Evolutionary conservation across 129 eudicot species (phyloP).

Genomic region (Helianthus annuus): DNA sequence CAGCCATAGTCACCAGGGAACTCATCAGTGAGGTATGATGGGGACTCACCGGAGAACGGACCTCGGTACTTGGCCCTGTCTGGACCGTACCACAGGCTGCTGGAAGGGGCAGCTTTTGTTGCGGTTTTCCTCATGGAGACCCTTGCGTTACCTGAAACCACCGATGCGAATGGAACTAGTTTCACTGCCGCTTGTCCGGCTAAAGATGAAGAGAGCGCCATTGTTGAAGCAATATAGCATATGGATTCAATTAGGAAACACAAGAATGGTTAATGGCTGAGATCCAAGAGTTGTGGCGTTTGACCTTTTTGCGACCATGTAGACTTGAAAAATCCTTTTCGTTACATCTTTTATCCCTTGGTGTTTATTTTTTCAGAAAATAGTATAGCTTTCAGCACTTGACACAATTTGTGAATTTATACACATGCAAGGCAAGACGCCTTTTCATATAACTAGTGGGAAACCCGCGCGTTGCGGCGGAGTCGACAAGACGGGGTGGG

Average conservation of each 20-base stretch:
- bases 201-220: background rate
- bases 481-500: too few relatives aligned
- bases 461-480: too few relatives aligned
- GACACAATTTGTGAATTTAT: too few relatives aligned
- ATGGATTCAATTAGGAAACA: too few relatives aligned
- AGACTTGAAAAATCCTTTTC: background rate
- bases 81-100: background rate
- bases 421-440: too few relatives aligned
- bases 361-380: too few relatives aligned
- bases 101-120: background rate
- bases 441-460: too few relatives aligned
- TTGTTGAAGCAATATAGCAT: background rate
- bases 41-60: background rate
- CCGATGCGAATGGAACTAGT: background rate
- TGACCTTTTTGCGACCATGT: too few relatives aligned
- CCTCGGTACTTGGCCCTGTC: background rate
- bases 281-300: too few relatives aligned
- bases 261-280: too few relatives aligned
- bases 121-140: background rate
- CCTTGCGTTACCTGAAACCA: background rate
- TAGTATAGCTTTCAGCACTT: too few relatives aligned
- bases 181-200: background rate
- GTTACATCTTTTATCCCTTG: too few relatives aligned
- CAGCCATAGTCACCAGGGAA: slow-evolving; percentile 18
- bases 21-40: background rate